A percentile compares a stretch with the other conserved stretches of the same genome.
phyloP scores from a whole-genome alignment of 306 rosid genomes.

The Prunus dulcis region DNA sequence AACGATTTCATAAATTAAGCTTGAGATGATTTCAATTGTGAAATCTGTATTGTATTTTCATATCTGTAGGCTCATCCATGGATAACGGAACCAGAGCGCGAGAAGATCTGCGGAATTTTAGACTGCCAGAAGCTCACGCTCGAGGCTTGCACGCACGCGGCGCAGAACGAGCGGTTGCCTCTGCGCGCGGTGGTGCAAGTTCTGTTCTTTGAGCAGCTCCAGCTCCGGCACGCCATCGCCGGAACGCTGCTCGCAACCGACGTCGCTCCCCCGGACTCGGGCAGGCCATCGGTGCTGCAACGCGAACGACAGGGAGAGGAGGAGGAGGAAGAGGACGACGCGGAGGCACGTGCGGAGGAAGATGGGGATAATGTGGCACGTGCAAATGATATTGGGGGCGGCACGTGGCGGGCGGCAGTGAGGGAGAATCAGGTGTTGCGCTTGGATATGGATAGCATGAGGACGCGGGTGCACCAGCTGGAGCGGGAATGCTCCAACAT shows the following conservation, averaged over 20 bases:
- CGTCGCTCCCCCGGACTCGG: conserved; percentile 29
- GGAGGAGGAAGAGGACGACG: conserved; percentile 11
- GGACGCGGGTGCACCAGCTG: conserved; percentile 95
- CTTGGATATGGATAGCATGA: conserved; percentile 96
- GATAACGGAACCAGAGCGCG: conserved; percentile 70
- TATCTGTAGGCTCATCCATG: conserved; percentile 72
- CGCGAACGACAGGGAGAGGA: conserved; percentile 13
- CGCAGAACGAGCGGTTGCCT: conserved; percentile 96
- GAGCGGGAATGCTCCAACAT: conserved; percentile 92
- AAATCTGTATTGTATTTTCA: background rate
- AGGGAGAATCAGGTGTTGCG: conserved; percentile 98
- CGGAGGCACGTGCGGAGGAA: conserved; percentile 21
- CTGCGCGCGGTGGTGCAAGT: conserved; percentile 86
- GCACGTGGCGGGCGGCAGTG: conserved; percentile 75
- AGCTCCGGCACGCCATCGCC: conserved; percentile 90
- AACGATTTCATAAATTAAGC: background rate
- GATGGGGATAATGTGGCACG: conserved; percentile 18
- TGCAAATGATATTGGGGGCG: conserved; percentile 8
- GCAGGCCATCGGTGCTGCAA: conserved; percentile 44
- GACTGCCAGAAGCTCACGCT: conserved; percentile 84
- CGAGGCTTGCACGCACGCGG: conserved; percentile 98
- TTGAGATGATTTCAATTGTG: background rate
- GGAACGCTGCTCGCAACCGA: conserved; percentile 70
- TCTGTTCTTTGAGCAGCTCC: conserved; percentile 94
- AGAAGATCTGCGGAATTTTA: conserved; percentile 64